Percentiles rank a stretch among this genome's conserved stretches.
phyloP scores from a whole-genome alignment of 2,329 filamentous ascomycete genomes.

The Penicillium polonicum region DNA sequence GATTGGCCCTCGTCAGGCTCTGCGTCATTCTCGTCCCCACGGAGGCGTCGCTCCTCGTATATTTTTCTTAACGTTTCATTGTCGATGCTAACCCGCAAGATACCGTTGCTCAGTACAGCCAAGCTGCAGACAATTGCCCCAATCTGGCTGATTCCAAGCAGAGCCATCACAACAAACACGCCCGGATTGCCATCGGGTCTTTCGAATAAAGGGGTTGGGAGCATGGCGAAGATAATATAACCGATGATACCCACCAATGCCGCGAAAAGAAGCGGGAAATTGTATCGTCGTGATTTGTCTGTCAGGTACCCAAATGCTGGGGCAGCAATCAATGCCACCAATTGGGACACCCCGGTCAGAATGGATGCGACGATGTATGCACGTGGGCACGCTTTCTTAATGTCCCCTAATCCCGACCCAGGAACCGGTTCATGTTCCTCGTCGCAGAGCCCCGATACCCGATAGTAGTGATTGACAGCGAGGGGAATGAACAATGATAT shows the following conservation, averaged over 20 bases:
- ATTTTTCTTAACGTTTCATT: slow-evolving; percentile 19
- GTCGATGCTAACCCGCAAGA: slow-evolving; percentile 53
- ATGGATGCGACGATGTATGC: slow-evolving; percentile 88
- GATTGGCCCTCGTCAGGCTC: slow-evolving; percentile 31
- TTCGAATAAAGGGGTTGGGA: slow-evolving; percentile 72
- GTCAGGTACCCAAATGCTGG: slow-evolving; percentile 84
- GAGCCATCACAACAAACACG: slow-evolving; percentile 73
- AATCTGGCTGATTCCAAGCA: slow-evolving; percentile 91
- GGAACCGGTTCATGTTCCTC: slow-evolving; percentile 35
- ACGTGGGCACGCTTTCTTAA: slow-evolving; percentile 79
- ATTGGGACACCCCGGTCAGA: slow-evolving; percentile 83
- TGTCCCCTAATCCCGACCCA: slow-evolving; percentile 51
- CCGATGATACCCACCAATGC: slow-evolving; percentile 73
- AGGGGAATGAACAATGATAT: slow-evolving; percentile 94
- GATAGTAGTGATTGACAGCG: slow-evolving; percentile 88
- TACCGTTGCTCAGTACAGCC: slow-evolving; percentile 78
- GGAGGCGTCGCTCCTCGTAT: slow-evolving; percentile 12
- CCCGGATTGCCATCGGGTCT: slow-evolving; percentile 65
- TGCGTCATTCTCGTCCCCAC: slow-evolving; percentile 4
- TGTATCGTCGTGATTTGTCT: slow-evolving; percentile 64
- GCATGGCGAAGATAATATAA: slow-evolving; percentile 72
- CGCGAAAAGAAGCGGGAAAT: slow-evolving; percentile 71
- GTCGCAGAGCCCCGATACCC: slow-evolving; percentile 74
- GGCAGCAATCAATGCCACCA: slow-evolving; percentile 78
- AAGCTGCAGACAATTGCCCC: slow-evolving; percentile 94